phyloP scores from a whole-genome alignment of 2,329 filamentous ascomycete genomes.

The Verticillium albo-atrum region DNA sequence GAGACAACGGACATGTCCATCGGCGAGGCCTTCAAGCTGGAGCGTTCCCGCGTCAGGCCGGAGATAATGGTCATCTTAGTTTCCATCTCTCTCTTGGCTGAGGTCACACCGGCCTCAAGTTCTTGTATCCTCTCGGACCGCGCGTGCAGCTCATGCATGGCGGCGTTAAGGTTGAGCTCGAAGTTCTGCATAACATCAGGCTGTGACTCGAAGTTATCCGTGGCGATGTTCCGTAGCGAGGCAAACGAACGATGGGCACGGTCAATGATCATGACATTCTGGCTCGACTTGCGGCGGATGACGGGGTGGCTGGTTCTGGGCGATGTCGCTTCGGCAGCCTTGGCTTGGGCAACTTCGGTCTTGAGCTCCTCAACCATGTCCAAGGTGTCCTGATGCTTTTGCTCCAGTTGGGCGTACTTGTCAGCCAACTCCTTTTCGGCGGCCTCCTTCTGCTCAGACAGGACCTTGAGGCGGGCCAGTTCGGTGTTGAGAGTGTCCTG shows the following conservation, averaged over 20 bases:
- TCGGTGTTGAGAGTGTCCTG: slow-evolving; percentile 49
- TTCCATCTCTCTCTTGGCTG: slow-evolving; percentile 93
- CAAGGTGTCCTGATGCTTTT: slow-evolving; percentile 75
- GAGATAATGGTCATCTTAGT: slow-evolving; percentile 94
- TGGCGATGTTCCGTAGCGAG: slow-evolving; percentile 80
- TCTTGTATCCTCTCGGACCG: slow-evolving; percentile 87
- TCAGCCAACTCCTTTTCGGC: slow-evolving; percentile 68
- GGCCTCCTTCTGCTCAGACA: slow-evolving; percentile 73
- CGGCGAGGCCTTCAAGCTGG: slow-evolving; percentile 77
- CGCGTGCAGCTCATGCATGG: slow-evolving; percentile 85
- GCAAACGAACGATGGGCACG: slow-evolving; percentile 88
- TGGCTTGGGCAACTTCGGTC: slow-evolving; percentile 76
- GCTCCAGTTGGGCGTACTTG: slow-evolving; percentile 79
- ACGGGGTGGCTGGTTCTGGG: slow-evolving; percentile 65
- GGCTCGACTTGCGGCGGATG: slow-evolving; percentile 88
- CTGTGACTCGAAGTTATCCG: slow-evolving; percentile 76
- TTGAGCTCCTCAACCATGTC: slow-evolving; percentile 89
- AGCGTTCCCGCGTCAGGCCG: slow-evolving; percentile 86
- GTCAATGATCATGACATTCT: slow-evolving; percentile 82
- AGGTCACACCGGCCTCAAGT: slow-evolving; percentile 77
- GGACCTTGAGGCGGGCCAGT: slow-evolving; percentile 63
- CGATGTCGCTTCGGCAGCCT: slow-evolving; percentile 51
- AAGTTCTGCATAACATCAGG: slow-evolving; percentile 89
- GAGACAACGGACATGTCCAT: slow-evolving; percentile 91
- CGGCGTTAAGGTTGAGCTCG: slow-evolving; percentile 83